Evolutionary conservation across 2,329 filamentous ascomycete species (phyloP).

Genomic region (Gaeumannomyces tritici): DNA sequence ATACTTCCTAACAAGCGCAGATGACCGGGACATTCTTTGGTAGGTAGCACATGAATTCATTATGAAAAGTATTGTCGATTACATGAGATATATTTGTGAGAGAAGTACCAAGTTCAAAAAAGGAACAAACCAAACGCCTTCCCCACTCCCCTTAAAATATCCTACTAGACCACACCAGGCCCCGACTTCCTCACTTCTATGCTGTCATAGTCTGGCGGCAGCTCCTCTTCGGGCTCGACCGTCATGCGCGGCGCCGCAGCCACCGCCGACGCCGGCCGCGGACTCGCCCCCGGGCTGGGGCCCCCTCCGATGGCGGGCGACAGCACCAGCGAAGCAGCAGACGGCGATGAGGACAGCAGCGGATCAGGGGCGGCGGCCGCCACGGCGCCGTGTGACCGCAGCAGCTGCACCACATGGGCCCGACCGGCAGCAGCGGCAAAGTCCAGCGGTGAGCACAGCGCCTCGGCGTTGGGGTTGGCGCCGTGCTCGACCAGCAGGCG

Average conservation of each 20-base stretch:
- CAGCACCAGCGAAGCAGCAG: too few species aligned
- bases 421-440: conserved; percentile 13
- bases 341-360: neutral
- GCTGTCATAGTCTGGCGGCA: conserved; percentile 3
- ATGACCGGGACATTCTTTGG: too few species aligned
- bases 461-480: conserved; percentile 1
- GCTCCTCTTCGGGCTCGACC: neutral
- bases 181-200: neutral
- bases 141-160: too few species aligned
- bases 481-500: conserved; percentile 6
- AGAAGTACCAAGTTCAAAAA: too few species aligned
- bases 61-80: too few species aligned
- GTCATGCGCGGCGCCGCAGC: neutral
- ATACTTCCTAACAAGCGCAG: too few species aligned
- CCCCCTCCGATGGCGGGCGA: neutral
- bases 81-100: too few species aligned
- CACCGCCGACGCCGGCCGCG: neutral
- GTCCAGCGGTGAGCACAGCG: conserved; percentile 4
- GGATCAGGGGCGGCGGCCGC: neutral
- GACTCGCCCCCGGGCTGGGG: neutral
- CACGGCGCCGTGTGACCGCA: conserved; percentile 8
- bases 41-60: too few species aligned
- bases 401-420: conserved; percentile 16
- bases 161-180: neutral
- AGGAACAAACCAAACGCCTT: too few species aligned